phyloP scores from a whole-genome alignment of 208 protist species.

The Trypanosoma cruzi region DNA sequence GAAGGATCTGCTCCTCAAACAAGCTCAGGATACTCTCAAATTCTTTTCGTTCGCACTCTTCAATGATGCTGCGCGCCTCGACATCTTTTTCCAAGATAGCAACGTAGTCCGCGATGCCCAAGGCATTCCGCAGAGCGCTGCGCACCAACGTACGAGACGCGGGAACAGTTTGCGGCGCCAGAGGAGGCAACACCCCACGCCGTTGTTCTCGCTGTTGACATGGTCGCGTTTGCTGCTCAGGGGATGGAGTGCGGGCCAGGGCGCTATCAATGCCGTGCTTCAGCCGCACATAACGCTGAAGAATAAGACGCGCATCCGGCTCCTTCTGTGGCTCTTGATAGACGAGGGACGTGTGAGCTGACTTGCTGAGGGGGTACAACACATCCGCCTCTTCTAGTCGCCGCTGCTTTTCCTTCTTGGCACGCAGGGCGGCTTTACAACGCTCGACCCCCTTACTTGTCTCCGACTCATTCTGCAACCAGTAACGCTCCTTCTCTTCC shows the following conservation, averaged over 20 bases:
- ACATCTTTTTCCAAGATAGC: constrained; percentile 59
- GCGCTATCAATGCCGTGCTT: constrained; percentile 24
- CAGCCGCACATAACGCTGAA: constrained; percentile 53
- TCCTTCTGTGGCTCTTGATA: constrained; percentile 3
- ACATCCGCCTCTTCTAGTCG: constrained; percentile 29
- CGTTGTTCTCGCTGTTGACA: neutral
- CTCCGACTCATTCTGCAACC: constrained; percentile 48
- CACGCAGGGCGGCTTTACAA: constrained; percentile 39
- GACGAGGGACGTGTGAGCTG: neutral
- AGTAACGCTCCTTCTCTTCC: constrained; percentile 64
- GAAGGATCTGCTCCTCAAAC: constrained; percentile 41
- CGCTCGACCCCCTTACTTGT: constrained; percentile 30
- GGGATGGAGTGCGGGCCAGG: neutral
- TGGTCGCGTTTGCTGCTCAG: neutral
- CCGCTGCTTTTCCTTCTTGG: constrained; percentile 44
- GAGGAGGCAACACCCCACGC: neutral
- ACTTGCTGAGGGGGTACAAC: constrained; percentile 8
- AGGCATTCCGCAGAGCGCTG: constrained; percentile 43
- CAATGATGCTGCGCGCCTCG: constrained; percentile 36
- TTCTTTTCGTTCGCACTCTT: constrained; percentile 35
- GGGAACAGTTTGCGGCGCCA: neutral
- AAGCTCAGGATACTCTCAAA: constrained; percentile 36
- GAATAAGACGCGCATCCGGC: constrained; percentile 44
- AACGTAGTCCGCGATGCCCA: constrained; percentile 66
- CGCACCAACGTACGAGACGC: neutral